Evolutionary conservation across 2,329 filamentous ascomycete genomes (phyloP).

Genomic region (Talaromyces sp.): DNA sequence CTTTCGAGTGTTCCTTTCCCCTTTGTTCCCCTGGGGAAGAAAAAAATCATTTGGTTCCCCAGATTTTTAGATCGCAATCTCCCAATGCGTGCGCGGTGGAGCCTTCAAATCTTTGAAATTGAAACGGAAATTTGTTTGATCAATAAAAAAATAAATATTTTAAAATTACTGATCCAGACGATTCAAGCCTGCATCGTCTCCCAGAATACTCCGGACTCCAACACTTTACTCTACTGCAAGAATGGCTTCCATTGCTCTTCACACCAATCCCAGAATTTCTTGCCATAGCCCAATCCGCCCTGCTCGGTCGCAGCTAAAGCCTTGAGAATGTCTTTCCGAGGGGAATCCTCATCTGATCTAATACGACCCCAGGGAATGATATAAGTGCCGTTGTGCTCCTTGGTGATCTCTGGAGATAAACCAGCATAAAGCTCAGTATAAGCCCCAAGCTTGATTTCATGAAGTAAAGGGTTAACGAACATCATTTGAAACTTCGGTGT

Average conservation of each 20-base stretch:
- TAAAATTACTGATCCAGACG: no score
- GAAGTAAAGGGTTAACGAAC: conserved; percentile 7
- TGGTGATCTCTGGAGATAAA: conserved; percentile 34
- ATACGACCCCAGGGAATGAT: conserved; percentile 54
- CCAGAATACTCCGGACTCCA: no score
- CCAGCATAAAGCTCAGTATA: conserved; percentile 43
- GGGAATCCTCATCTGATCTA: conserved; percentile 4
- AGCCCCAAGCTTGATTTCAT: conserved; percentile 33
- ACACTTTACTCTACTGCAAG: neutral
- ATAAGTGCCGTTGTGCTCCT: conserved; percentile 38
- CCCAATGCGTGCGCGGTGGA: no score
- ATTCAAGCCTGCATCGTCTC: no score
- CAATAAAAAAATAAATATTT: no score
- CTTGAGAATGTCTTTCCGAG: conserved; percentile 21
- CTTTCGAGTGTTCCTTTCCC: neutral
- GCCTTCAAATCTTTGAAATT: no score
- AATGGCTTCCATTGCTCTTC: neutral
- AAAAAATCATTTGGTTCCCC: neutral
- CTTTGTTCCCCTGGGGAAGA: no score
- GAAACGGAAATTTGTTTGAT: no score
- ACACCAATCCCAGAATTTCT: neutral
- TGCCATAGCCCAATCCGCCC: neutral
- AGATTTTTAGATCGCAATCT: neutral
- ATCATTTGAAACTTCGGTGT: neutral
- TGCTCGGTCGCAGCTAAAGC: neutral